Conservation (phyloP, 164 flowering plant genomes). For the Houttuynia cordata region DNA sequence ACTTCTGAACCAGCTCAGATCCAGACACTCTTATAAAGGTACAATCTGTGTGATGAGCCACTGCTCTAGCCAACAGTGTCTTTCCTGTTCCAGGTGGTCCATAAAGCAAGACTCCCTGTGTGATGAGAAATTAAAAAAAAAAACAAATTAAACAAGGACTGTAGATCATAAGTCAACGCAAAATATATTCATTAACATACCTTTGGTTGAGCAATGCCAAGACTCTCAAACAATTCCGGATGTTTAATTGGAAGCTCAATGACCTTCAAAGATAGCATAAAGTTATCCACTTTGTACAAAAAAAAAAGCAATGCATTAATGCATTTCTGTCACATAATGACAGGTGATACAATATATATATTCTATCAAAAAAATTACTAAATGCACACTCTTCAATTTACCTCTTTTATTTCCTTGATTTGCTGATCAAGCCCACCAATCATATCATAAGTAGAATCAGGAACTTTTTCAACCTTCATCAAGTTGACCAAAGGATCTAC, state of each 20-base stretch:
- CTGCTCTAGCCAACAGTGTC: conserved; percentile 92
- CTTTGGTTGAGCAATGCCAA: conserved; percentile 98
- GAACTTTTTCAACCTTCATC: conserved; percentile 98
- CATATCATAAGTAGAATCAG: conserved; percentile 98
- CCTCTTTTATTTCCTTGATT: conserved; percentile 98
- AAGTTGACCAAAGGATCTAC: conserved; percentile 96
- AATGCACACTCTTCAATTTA: no score
- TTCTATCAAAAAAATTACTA: no score
- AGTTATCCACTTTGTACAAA: background rate
- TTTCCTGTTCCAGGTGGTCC: conserved; percentile 99
- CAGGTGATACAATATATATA: background rate
- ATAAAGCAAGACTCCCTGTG: conserved; percentile 87
- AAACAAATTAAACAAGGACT: no score
- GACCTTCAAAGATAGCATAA: conserved; percentile 38
- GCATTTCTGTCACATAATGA: background rate
- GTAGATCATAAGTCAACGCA: background rate
- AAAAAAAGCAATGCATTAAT: no score
- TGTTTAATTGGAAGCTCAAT: conserved; percentile 97
- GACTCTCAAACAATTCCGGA: conserved; percentile 94
- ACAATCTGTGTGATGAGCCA: conserved; percentile 94
- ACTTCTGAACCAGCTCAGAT: conserved; percentile 88
- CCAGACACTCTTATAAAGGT: conserved; percentile 97
- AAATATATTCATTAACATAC: conserved; percentile 16
- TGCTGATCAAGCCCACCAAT: conserved; percentile 99
- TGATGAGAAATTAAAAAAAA: background rate